Percentiles rank a stretch among this genome's conserved stretches.
These are phyloP conservation scores for Saccharomycopsis malanga DNA, from an alignment of 805 yeast species.

Conservation along the genomic window DNA sequence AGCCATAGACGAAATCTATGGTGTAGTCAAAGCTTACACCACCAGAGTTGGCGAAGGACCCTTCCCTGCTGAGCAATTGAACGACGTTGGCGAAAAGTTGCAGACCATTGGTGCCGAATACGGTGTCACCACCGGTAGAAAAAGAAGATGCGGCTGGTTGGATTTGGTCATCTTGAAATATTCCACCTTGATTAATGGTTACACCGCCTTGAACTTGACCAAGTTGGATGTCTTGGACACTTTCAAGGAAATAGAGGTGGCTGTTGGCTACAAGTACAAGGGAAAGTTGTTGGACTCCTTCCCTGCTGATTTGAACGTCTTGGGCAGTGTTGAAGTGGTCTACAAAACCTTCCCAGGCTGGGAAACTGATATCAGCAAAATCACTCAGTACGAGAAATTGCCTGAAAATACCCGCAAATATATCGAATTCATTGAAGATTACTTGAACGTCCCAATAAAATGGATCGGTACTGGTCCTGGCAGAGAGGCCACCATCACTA, in stretches of 20 bases:
- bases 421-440: slow-evolving; percentile 79
- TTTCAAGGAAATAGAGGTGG: slow-evolving; percentile 83
- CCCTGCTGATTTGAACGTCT: slow-evolving; percentile 83
- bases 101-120: slow-evolving; percentile 91
- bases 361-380: slow-evolving; percentile 73
- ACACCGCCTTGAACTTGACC: slow-evolving; percentile 89
- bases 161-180: slow-evolving; percentile 92
- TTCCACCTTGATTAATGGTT: slow-evolving; percentile 88
- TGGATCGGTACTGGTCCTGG: slow-evolving; percentile 99
- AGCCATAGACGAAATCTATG: slow-evolving; percentile 71
- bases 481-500: slow-evolving; percentile 44
- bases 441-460: slow-evolving; percentile 72
- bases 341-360: slow-evolving; percentile 93
- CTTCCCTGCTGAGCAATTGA: slow-evolving; percentile 95
- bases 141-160: slow-evolving; percentile 99
- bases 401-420: slow-evolving; percentile 86
- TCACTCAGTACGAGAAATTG: slow-evolving; percentile 64
- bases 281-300: slow-evolving; percentile 71
- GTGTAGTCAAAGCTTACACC: slow-evolving; percentile 97
- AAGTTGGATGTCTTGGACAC: slow-evolving; percentile 92
- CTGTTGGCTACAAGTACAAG: slow-evolving; percentile 70
- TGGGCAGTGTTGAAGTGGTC: slow-evolving; percentile 88
- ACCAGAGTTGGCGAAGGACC: slow-evolving; percentile 99
- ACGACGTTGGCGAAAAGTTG: slow-evolving; percentile 75
- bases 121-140: slow-evolving; percentile 98